Base-by-base conservation (phyloP, 768 basidiomycete species). In the Leccinum ochraceum region DNA sequence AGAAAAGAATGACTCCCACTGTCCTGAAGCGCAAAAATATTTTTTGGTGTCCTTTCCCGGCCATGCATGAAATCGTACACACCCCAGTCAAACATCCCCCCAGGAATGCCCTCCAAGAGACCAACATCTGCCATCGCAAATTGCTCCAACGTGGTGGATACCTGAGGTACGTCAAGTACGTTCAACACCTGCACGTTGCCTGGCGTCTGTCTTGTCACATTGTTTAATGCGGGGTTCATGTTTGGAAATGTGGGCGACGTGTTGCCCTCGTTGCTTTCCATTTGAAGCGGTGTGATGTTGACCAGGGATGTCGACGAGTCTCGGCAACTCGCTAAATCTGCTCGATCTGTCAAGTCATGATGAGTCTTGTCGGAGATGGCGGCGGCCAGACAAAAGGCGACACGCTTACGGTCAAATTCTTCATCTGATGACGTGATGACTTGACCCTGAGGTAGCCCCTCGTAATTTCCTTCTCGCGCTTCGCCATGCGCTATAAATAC, bases 31-130 rank as follows among this genome's bases (percentile, higher is more conserved):
- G 26, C 49, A 58, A 24, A 56, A 55, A 56, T 53, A n/a, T 37
- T 52, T 46, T 46, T 49, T 48, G 37, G 56, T 37, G 6, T 46
- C 6, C 14, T 53, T 24, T 48, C 28, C 14, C 24, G 54, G 53
- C 46, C 42, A 54, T 55, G 48, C 61, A 55, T 48, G 24, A 59
- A 77, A 80, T 65, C 1, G 14, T 57, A 79, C 81, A 64, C 67
- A 91, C 90, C 84, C 89, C 90, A 94, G 72, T 93, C 90, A 74
- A 92, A 94, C 90, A 94, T 92, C 20, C 84, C 82, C 4, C 86
- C 87, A 48, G 92, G 92, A 56, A 94, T 85, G 1, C 90, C 90
- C 61, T 92, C 89, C 71, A 94, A 76, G 58, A 89, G 82, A 17
- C 83, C 87, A 60, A 76, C 83, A 69, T 91, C 89, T 20, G 83